Evolutionary conservation across 257 asterid species (phyloP), one percentile per base, ranked within the genome.

Genomic region (Coffea eugenioides): DNA sequence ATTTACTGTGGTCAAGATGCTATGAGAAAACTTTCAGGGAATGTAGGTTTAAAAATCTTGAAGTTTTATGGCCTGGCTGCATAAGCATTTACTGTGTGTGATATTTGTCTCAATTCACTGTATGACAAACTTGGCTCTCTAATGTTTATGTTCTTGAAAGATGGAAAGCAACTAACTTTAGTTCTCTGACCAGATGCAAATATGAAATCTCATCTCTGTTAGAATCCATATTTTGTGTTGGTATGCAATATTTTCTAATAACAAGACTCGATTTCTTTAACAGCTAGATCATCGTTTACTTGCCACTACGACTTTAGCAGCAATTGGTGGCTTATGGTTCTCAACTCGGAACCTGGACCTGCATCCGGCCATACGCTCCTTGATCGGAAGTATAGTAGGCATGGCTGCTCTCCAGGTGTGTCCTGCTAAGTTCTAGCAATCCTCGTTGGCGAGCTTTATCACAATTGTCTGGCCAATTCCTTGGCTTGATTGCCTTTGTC

Each of bases 201-300:
- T 48, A 4, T n/a, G 39, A 46, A 46, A 5, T 31, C 51, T 56
- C 13, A 74, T 73, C 64, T 73, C 5, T 41, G 51, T 59, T 27
- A 54, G 21, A 54, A n/a, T 46, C 76, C 25, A 10, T 25, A 4
- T 71, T 48, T 25, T 48, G 41, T 73, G 65, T 18, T 75, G 23
- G 36, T 39, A 21, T 68, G 31, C 43, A 62, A 27, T 45, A 14
- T 68, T 77, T n/a, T 51, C 71, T 67, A 6, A 16, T 79, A 13
- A n/a, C 31, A 25, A 8, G 43, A 8, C 36, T 57, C 41, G 34
- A 31, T 69, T 70, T 70, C 15, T 46, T 79, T 27, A 70, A 77
- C 90, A 93, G 98, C 92, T 95, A 73, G 97, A 95, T 81, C 98
- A 95, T 85, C 93, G 99, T 57, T 86, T 93, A 71, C 98, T 95